Evolutionary conservation across 2,329 filamentous ascomycete genomes (phyloP), one percentile per base, ranked within the genome.

Genomic region (Neonectria neomacrospora): DNA sequence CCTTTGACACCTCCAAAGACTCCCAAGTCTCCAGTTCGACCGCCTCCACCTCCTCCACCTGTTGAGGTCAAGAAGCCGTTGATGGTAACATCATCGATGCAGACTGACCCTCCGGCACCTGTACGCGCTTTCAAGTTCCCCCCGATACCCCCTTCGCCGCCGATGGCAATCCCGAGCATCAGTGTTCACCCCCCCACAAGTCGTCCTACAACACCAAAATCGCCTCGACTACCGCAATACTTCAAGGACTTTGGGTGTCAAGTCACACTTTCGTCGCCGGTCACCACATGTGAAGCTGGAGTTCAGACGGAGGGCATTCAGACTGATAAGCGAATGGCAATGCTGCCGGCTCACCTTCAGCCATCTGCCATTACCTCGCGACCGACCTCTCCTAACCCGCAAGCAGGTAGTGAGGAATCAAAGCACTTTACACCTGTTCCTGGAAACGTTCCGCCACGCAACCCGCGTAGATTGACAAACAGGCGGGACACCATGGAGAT

Each of bases 281-380:
- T 64, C 18, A 62, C 66, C 3, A 76, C 70, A 3, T 61, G 48
- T 2, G 76, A 80, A 2, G 85, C 75, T 11, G 75, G 77, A 3
- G 80, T 94, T 61, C 96, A 99, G 81, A 99, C 96, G 0, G 94
- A 98, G 70, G 92, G 93, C 63, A 97, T 98, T 61, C 88, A 92
- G 58, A 87, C 96, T 6, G 94, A 97, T 74, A 88, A 88, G 79
- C 88, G 94, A 64, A 81, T 93, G 47, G 87, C 91, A 64, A 90
- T 89, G 68, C 83, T 97, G 26, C 93, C 93, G 14, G 82, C 88
- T 2, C 91, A 96, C 74, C 84, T 97, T 34, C 88, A 94, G 59
- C 93, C 94, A 1, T 95, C 92, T 1, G 84, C 90, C 18, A 91
- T 97, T 64, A 81, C 84, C 0, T 90, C 88, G 0, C 80, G 85